Percentiles rank a stretch among this genome's conserved stretches.
phyloP scores from a whole-genome alignment of 805 yeast genomes.

The Wickerhamiella occidentalis region DNA sequence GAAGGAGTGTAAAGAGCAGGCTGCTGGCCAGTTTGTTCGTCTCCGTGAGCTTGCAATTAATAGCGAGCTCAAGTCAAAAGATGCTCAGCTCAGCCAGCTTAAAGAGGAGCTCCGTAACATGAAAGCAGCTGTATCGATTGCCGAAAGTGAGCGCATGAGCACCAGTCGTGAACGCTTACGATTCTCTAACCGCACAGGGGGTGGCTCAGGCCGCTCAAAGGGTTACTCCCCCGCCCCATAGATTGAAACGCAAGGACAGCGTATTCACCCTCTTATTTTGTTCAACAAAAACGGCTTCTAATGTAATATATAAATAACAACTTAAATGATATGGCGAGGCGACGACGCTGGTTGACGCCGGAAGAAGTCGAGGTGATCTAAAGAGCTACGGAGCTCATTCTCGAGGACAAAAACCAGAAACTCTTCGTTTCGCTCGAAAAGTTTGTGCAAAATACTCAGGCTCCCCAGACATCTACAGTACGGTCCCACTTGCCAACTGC shows the following conservation, averaged over 20 bases:
- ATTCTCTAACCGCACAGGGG: background rate
- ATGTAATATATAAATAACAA: background rate
- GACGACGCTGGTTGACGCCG: no score
- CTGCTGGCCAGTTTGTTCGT: constrained; percentile 21
- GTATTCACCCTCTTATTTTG: background rate
- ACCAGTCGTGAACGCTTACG: background rate
- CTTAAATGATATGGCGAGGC: no score
- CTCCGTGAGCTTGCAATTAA: constrained; percentile 23
- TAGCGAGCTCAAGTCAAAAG: constrained; percentile 24
- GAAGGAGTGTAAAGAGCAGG: constrained; percentile 19
- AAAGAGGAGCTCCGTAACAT: constrained; percentile 22
- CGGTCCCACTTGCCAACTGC: constrained; percentile 79
- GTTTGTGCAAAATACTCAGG: background rate
- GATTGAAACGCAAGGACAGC: background rate
- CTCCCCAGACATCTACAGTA: constrained; percentile 43
- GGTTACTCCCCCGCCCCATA: background rate
- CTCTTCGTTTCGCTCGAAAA: no score
- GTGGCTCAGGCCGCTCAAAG: constrained; percentile 2
- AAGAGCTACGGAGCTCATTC: no score
- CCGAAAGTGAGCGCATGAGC: constrained; percentile 19
- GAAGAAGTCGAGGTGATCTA: no score
- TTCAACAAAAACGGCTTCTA: background rate
- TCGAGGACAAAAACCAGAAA: no score
- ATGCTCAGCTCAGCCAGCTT: constrained; percentile 23
- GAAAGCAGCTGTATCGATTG: constrained; percentile 25